Evolutionary conservation across 2,329 filamentous ascomycete species (phyloP).

Genomic region (Aspergillus spinulosporus): DNA sequence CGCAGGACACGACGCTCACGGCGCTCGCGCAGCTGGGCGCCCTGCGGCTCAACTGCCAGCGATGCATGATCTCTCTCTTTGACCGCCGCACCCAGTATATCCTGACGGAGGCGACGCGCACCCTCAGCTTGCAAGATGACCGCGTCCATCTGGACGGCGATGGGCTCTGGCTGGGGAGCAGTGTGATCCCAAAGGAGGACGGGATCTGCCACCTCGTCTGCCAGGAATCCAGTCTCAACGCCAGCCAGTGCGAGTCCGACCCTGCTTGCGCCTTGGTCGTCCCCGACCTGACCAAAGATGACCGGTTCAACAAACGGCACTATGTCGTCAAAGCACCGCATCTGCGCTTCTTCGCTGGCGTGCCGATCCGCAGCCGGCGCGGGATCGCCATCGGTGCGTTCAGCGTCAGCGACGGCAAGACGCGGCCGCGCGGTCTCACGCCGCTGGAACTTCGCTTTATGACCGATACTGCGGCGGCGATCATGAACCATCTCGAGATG

Average conservation of each 20-base stretch:
- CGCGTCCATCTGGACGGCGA: constrained; percentile 19
- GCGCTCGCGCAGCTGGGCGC: constrained; percentile 54
- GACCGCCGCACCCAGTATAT: constrained; percentile 52
- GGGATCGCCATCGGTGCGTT: constrained; percentile 16
- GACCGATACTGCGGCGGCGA: constrained; percentile 13
- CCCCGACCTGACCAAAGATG: constrained; percentile 9
- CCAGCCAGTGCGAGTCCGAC: background rate
- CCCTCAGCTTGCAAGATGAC: constrained; percentile 30
- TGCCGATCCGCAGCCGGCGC: constrained; percentile 57
- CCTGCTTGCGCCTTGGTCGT: constrained; percentile 1
- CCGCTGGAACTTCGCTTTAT: constrained; percentile 13
- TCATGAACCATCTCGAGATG: constrained; percentile 18
- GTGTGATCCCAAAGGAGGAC: constrained; percentile 30
- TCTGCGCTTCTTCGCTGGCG: constrained; percentile 54
- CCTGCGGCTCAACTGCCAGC: constrained; percentile 44
- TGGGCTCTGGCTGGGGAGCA: constrained; percentile 31
- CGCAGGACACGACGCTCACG: constrained; percentile 43
- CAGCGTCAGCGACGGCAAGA: constrained; percentile 8
- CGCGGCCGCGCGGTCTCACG: constrained; percentile 1
- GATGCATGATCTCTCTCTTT: constrained; percentile 55
- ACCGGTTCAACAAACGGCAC: constrained; percentile 1
- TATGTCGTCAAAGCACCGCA: constrained; percentile 28
- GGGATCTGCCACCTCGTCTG: constrained; percentile 32
- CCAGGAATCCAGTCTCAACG: background rate
- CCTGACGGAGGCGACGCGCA: constrained; percentile 53